A percentile compares a stretch with the other conserved stretches of the same genome.
Evolutionary conservation across 768 basidiomycete species (phyloP).

Genomic region (Collybia sp.): DNA sequence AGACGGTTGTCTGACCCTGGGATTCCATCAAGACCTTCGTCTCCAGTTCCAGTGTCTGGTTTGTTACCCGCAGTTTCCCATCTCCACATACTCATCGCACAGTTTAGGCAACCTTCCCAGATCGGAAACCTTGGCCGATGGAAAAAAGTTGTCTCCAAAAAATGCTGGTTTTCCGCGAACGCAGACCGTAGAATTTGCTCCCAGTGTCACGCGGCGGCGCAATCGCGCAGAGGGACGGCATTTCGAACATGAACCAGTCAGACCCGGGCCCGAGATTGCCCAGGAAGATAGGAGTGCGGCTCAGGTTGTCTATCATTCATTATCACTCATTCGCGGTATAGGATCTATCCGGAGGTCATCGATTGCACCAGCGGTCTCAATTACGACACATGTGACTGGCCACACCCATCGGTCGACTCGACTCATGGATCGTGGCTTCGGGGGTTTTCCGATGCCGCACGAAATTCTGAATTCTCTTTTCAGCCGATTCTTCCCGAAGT

Average conservation of each 20-base stretch:
- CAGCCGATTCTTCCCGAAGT: conserved; percentile 55
- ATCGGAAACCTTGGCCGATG: conserved; percentile 29
- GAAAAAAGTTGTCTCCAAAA: conserved; percentile 5
- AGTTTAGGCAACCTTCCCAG: conserved; percentile 26
- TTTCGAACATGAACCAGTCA: no score
- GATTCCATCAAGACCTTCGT: conserved; percentile 24
- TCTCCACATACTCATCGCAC: not conserved
- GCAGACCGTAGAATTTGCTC: conserved; percentile 36
- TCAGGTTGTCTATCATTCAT: no score
- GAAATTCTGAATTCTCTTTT: conserved; percentile 47
- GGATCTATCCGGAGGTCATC: conserved; percentile 10
- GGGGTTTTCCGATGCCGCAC: conserved; percentile 74
- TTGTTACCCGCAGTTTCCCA: conserved; percentile 5
- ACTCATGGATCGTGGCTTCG: conserved; percentile 47
- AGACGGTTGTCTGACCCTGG: conserved; percentile 36
- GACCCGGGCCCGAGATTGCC: no score
- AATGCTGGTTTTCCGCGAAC: conserved; percentile 28
- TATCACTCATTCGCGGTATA: not conserved
- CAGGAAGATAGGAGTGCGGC: no score
- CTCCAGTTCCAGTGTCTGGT: conserved; percentile 27
- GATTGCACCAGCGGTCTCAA: conserved; percentile 14
- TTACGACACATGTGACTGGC: conserved; percentile 10
- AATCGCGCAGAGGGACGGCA: no score
- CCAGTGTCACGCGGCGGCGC: conserved; percentile 22
- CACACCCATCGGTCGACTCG: conserved; percentile 12